Percentiles rank a stretch among this genome's conserved stretches.
phyloP scores from a whole-genome alignment of 78 protist species.

The Speleostelium caveatum region DNA sequence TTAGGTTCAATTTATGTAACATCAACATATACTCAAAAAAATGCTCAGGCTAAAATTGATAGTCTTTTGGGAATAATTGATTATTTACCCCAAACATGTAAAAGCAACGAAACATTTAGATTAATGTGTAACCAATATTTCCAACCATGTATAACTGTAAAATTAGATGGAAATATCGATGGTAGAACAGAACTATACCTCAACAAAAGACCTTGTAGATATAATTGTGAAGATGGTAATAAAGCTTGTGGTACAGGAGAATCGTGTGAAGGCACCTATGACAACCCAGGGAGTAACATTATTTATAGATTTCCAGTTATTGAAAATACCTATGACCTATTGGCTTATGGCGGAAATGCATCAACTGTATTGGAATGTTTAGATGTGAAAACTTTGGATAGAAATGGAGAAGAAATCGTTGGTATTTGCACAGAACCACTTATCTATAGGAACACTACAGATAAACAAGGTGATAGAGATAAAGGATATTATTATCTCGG shows the following conservation, averaged over 20 bases:
- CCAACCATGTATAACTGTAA: conserved; percentile 5
- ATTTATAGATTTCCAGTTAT: conserved; percentile 16
- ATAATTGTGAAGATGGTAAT: conserved; percentile 14
- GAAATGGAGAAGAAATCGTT: not conserved
- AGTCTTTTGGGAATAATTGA: not conserved
- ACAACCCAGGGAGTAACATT: not conserved
- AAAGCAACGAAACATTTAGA: not conserved
- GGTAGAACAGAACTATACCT: not conserved
- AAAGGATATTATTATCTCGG: conserved; percentile 17
- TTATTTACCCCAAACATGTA: not conserved
- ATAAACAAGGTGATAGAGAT: conserved; percentile 5
- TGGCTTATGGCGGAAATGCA: not conserved
- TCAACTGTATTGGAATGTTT: not conserved
- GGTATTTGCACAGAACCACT: conserved; percentile 30
- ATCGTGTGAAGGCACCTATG: not conserved
- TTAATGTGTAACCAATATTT: conserved; percentile 49
- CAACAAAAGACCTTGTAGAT: conserved; percentile 7
- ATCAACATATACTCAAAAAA: not conserved
- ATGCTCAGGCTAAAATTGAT: not conserved
- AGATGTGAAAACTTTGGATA: not conserved
- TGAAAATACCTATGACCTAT: not conserved
- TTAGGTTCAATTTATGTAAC: conserved; percentile 48
- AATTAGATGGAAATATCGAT: not conserved
- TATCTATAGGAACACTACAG: not conserved
- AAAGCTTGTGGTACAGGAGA: not conserved